Conservation (phyloP, 139 green algal species). For the Picochlorum sp. region DNA sequence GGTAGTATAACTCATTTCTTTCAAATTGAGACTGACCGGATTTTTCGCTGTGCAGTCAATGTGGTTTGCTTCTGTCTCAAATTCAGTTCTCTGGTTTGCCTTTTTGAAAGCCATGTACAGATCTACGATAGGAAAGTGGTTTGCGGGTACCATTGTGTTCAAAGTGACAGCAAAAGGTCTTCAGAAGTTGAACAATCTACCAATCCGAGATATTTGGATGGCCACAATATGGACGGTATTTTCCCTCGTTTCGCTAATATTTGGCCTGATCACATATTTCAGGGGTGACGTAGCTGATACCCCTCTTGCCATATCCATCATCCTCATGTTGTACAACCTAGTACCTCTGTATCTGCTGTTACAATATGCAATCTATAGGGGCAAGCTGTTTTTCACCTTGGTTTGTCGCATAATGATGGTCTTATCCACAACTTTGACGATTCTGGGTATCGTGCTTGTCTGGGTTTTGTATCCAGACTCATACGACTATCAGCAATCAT, state of each 20-base stretch:
- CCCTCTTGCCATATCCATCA: slow-evolving; percentile 30
- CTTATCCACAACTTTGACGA: slow-evolving; percentile 10
- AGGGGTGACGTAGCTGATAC: slow-evolving; percentile 10
- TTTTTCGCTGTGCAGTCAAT: slow-evolving; percentile 28
- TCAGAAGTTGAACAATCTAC: slow-evolving; percentile 16
- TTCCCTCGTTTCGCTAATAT: slow-evolving; percentile 20
- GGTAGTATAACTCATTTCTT: not conserved
- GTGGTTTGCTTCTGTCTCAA: slow-evolving; percentile 38
- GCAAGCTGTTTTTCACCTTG: slow-evolving; percentile 12
- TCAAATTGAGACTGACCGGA: not conserved
- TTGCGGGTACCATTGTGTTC: slow-evolving; percentile 35
- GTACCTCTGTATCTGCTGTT: slow-evolving; percentile 39
- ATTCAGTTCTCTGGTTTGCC: slow-evolving; percentile 40
- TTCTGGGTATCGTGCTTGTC: slow-evolving; percentile 30
- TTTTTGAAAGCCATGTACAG: slow-evolving; percentile 50
- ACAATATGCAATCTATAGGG: slow-evolving; percentile 19
- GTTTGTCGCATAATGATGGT: slow-evolving; percentile 15
- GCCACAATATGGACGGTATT: slow-evolving; percentile 6
- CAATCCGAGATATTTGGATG: slow-evolving; percentile 28
- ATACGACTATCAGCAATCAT: slow-evolving; percentile 26
- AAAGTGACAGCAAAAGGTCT: slow-evolving; percentile 48
- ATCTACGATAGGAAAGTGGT: slow-evolving; percentile 17
- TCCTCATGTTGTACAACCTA: slow-evolving; percentile 40
- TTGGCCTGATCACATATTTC: slow-evolving; percentile 30
- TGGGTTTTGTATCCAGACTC: slow-evolving; percentile 39